Percentiles rank a stretch among this genome's conserved stretches.
Evolutionary conservation across 2,329 filamentous ascomycete species (phyloP).

Genomic region (Hypoxylon sp.): DNA sequence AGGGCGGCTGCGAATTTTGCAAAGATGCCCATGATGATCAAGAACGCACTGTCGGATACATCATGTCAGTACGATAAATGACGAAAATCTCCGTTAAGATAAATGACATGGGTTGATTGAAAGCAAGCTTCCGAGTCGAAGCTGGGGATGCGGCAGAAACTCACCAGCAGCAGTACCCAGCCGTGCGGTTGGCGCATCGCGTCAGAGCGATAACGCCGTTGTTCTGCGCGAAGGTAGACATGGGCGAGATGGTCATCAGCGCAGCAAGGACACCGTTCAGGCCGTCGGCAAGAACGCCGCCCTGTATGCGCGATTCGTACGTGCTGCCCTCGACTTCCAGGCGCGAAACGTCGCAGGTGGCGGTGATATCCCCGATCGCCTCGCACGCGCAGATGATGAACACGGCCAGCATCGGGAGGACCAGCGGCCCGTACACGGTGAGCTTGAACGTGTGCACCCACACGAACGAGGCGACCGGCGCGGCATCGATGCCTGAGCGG

Average conservation of each 20-base stretch:
- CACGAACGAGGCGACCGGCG: slow-evolving; percentile 76
- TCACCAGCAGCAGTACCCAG: slow-evolving; percentile 76
- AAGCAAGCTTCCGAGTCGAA: background rate
- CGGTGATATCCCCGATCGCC: slow-evolving; percentile 81
- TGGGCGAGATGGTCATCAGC: slow-evolving; percentile 80
- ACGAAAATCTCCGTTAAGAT: no score
- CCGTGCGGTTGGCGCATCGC: slow-evolving; percentile 80
- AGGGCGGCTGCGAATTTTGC: slow-evolving; percentile 84
- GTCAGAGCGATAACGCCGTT: slow-evolving; percentile 86
- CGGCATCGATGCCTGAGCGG: slow-evolving; percentile 71
- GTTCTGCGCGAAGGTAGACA: slow-evolving; percentile 84
- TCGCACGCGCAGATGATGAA: slow-evolving; percentile 80
- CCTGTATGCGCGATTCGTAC: slow-evolving; percentile 81
- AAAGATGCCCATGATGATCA: slow-evolving; percentile 82
- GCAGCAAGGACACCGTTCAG: slow-evolving; percentile 77
- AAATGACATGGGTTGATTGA: no score
- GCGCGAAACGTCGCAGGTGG: slow-evolving; percentile 80
- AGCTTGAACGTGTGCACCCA: slow-evolving; percentile 83
- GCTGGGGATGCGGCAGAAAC: slow-evolving; percentile 2
- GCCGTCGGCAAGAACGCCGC: slow-evolving; percentile 80
- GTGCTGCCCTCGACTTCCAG: slow-evolving; percentile 75
- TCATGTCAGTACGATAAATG: slow-evolving; percentile 18
- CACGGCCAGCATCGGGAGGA: slow-evolving; percentile 73
- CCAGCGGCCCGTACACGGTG: slow-evolving; percentile 74
- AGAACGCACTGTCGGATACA: slow-evolving; percentile 62